Evolutionary conservation across 345 rosid genomes (phyloP).

Genomic region (Lepidium didymum): DNA sequence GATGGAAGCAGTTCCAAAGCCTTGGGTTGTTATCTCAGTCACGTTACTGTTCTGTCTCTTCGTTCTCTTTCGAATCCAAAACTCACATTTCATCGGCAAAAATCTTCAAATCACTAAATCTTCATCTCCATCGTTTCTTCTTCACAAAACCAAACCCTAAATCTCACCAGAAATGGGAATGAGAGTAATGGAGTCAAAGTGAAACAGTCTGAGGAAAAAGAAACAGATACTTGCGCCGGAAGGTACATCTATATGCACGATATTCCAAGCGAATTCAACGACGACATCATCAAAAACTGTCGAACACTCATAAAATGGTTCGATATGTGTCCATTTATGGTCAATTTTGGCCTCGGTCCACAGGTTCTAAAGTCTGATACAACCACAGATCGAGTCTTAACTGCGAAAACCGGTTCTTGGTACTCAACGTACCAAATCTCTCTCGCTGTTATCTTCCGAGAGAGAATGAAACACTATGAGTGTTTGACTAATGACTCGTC

Average conservation of each 20-base stretch:
- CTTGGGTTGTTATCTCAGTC: conserved; percentile 1
- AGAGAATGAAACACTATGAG: conserved; percentile 36
- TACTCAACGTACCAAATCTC: conserved; percentile 34
- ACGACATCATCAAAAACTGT: conserved; percentile 33
- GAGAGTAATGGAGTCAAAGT: neutral
- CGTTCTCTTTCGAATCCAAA: conserved; percentile 5
- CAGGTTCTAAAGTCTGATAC: conserved; percentile 7
- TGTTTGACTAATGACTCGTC: conserved; percentile 39
- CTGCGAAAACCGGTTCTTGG: conserved; percentile 29
- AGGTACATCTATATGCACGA: conserved; percentile 36
- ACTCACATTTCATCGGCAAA: neutral
- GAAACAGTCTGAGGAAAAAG: neutral
- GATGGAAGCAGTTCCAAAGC: conserved; percentile 19
- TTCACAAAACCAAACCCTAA: conserved; percentile 5
- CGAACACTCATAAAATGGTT: conserved; percentile 24
- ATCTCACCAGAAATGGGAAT: neutral
- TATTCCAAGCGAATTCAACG: conserved; percentile 34
- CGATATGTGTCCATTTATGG: conserved; percentile 27
- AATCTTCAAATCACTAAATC: conserved; percentile 6
- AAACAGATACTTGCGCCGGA: conserved; percentile 27
- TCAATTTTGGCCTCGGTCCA: conserved; percentile 39
- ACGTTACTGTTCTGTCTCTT: conserved; percentile 15
- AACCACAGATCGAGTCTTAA: neutral
- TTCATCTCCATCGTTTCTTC: conserved; percentile 25
- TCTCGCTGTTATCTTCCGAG: conserved; percentile 38